These are phyloP conservation scores for Trematosphaeria pertusa DNA, from an alignment of 2,329 filamentous ascomycete species.

Conservation along the genomic window DNA sequence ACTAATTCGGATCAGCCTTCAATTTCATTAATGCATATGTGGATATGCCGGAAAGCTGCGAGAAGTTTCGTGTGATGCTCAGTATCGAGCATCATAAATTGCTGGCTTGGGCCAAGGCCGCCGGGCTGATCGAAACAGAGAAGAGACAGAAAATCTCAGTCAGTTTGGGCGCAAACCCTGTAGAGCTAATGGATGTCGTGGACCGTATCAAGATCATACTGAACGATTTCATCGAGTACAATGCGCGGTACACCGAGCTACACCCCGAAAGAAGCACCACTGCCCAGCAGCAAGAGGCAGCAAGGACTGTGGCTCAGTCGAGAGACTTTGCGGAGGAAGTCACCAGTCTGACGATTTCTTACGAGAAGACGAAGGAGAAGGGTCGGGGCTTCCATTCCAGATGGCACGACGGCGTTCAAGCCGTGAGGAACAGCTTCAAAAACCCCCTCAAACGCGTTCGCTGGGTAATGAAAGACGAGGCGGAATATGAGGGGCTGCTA, in stretches of 20 bases:
- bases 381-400: not conserved
- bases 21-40: not conserved
- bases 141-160: not conserved
- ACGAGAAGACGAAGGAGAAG: not conserved
- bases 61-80: not conserved
- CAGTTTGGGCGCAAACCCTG: not conserved
- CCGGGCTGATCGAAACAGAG: not conserved
- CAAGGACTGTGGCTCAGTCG: not conserved
- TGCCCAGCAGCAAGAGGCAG: not conserved
- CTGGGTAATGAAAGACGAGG: not conserved
- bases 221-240: not conserved
- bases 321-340: not conserved
- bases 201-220: not conserved
- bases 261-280: not conserved
- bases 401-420: not conserved
- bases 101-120: not conserved
- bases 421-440: not conserved
- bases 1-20: not conserved
- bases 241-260: not conserved
- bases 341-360: not conserved
- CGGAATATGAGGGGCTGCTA: not conserved
- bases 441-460: not conserved
- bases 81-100: not conserved
- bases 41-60: not conserved
- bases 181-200: not conserved